phyloP scores from a whole-genome alignment of 768 basidiomycete species.

The Mycena alexandri region DNA sequence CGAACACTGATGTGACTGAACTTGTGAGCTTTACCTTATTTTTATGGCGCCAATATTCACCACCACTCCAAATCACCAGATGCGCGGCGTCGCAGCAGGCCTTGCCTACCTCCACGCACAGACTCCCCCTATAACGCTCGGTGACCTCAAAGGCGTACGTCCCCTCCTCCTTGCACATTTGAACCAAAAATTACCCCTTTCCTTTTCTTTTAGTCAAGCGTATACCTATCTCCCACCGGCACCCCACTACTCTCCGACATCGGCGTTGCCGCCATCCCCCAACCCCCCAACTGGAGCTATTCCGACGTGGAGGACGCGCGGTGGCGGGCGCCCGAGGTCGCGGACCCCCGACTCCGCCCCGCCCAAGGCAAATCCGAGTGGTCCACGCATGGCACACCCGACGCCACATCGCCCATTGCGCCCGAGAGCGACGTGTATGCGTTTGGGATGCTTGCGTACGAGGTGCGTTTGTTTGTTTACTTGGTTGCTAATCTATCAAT shows the following conservation, averaged over 20 bases:
- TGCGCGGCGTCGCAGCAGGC: constrained; percentile 53
- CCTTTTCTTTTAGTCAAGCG: constrained; percentile 42
- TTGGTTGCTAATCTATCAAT: neutral
- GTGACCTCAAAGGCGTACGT: constrained; percentile 59
- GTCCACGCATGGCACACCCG: constrained; percentile 23
- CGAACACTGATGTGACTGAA: constrained; percentile 11
- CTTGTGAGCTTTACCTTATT: constrained; percentile 6
- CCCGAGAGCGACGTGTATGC: constrained; percentile 47
- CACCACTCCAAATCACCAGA: constrained; percentile 37
- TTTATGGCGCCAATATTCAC: neutral
- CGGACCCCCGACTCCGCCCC: constrained; percentile 32
- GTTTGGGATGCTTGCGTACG: constrained; percentile 48
- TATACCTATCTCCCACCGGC: constrained; percentile 52
- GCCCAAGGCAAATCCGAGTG: constrained; percentile 14
- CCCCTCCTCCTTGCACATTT: neutral
- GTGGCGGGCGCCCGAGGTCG: constrained; percentile 49
- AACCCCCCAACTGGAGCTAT: constrained; percentile 44
- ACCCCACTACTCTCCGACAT: constrained; percentile 48
- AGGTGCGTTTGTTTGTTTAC: constrained; percentile 38
- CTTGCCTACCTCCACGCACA: constrained; percentile 54
- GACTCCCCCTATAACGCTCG: constrained; percentile 56
- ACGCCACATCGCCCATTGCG: constrained; percentile 15
- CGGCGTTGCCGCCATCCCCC: constrained; percentile 49
- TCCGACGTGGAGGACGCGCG: constrained; percentile 41
- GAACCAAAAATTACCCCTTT: no score